Conservation (phyloP, 805 yeast genomes). For the Sugiyamaella floridensis region DNA sequence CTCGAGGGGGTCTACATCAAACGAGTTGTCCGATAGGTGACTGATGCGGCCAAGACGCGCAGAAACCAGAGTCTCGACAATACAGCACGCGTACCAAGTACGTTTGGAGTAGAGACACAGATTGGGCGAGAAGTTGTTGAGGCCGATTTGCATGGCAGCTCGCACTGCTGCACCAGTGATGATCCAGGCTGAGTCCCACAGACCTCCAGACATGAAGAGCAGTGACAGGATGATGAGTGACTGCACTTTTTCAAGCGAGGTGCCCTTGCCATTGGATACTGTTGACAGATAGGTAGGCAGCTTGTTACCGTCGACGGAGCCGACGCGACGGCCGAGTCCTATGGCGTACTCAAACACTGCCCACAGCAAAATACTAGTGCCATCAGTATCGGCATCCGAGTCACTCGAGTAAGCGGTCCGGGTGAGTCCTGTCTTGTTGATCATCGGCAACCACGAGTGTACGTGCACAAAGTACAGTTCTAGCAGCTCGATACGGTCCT, state of each 20-base stretch:
- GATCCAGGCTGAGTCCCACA: conserved; percentile 10
- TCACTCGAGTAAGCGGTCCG: conserved; percentile 1
- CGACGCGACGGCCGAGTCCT: neutral
- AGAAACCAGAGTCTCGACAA: conserved; percentile 10
- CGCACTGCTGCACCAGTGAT: conserved; percentile 11
- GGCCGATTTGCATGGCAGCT: conserved; percentile 8
- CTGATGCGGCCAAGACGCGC: conserved; percentile 9
- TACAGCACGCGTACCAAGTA: conserved; percentile 14
- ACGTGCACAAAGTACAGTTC: conserved; percentile 6
- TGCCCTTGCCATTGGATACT: neutral
- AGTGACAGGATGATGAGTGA: conserved; percentile 7
- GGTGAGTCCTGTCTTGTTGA: conserved; percentile 4
- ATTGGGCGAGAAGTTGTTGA: conserved; percentile 2
- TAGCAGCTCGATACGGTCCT: neutral
- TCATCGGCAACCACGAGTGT: conserved; percentile 10
- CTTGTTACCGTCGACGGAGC: neutral
- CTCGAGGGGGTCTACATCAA: neutral
- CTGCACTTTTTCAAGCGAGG: conserved; percentile 9
- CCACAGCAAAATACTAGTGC: neutral
- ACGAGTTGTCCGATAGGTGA: conserved; percentile 2
- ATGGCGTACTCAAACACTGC: neutral
- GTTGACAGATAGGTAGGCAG: neutral
- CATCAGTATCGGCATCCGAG: neutral
- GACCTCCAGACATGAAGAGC: conserved; percentile 6
- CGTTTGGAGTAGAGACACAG: conserved; percentile 4